Base-by-base conservation (phyloP, 805 yeast species). In the Candida odintsovae region DNA sequence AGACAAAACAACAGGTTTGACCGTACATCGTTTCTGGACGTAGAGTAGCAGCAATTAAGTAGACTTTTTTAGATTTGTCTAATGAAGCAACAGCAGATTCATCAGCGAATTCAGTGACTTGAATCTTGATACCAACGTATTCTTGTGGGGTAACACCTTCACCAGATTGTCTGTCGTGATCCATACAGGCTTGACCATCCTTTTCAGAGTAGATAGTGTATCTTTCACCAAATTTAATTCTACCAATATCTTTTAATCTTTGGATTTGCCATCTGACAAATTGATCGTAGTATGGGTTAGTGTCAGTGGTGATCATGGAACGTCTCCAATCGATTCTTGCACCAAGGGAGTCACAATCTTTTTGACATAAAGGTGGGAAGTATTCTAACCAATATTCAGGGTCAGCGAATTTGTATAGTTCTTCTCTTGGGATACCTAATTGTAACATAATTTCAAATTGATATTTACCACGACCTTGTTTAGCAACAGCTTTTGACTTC, bases 21-120 rank as follows among this genome's bases (percentile, higher is more conserved):
- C 97, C 98, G 63, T 90, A 90, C 97, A 94, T 89, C 57, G 99
- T 94, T 72, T 94, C 99, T 28, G 99, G 97, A 72, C 99, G 83
- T 63, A 94, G 80, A 57, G 99, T 94, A 25, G 98, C 98, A 49
- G 99, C 99, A 42, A 94, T 89, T 50, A 94, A 74, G 71, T 66
- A 89, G 25, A 90, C 74, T 57, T 82, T 85, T 72, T 86, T 88
- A 19, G 73, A 66, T 40, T 66, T 59, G 41, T 67, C 71, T 22
- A 79, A 61, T 13, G 51, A 54, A 21, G 65, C 57, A 20, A 62
- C 59, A n/a, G 64, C 67, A 47, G 77, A 71, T 45, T 71, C 72
- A 40, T 74, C 70, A 44, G 84, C 73, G 36, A 72, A 64, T 56
- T 77, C 76, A 38, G 79, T 72, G 28, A 88, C 84, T 65, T 78